These are phyloP conservation scores for Fusarium sulawesiense DNA, from an alignment of 2,329 filamentous ascomycete species.

Conservation along the genomic window DNA sequence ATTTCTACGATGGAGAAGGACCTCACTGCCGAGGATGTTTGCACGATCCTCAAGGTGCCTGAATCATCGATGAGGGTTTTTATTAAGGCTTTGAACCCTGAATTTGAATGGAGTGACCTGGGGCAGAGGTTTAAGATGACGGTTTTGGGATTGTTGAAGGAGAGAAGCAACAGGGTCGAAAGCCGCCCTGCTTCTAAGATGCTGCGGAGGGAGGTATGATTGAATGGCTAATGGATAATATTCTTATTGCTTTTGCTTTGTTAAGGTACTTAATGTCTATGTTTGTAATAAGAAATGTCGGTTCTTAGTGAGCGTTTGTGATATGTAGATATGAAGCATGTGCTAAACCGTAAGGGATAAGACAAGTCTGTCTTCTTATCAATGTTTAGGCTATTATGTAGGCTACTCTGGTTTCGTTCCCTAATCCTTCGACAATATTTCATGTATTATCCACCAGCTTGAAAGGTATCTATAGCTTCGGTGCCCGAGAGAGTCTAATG, in stretches of 20 bases:
- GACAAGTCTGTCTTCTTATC: too few relatives aligned
- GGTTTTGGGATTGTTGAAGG: background rate
- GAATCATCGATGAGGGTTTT: background rate
- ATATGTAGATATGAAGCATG: background rate
- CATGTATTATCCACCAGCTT: too few relatives aligned
- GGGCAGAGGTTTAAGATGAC: slow-evolving; percentile 11
- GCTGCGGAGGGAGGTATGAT: background rate
- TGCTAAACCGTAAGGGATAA: too few relatives aligned
- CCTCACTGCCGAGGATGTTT: background rate
- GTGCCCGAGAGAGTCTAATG: background rate
- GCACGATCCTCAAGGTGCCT: slow-evolving; percentile 3
- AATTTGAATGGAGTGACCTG: slow-evolving; percentile 7
- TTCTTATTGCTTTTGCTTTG: background rate
- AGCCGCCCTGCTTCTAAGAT: background rate
- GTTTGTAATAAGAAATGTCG: fast-evolving
- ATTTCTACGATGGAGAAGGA: slow-evolving; percentile 3
- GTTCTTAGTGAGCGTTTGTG: too few relatives aligned
- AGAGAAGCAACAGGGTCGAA: background rate
- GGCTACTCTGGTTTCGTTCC: too few relatives aligned
- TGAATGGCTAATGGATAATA: fast-evolving
- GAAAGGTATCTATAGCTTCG: slow-evolving; percentile 2
- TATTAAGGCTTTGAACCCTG: slow-evolving; percentile 1
- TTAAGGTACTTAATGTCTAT: background rate
- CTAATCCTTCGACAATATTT: too few relatives aligned
- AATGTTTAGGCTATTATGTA: too few relatives aligned